Conservation (phyloP, 331 rosid genomes). For the Saraca asoca region DNA sequence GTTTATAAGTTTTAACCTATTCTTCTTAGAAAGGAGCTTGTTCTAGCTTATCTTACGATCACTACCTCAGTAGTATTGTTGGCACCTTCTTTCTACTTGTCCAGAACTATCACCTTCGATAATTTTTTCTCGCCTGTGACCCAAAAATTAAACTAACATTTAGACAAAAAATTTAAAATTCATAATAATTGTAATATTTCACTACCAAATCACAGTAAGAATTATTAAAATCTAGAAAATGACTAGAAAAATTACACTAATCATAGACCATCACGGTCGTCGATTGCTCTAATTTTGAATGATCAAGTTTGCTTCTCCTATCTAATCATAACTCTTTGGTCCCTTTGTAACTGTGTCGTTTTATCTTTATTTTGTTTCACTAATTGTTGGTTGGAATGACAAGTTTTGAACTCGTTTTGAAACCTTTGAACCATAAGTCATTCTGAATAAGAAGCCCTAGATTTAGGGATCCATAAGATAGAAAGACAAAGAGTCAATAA, state of each 20-base stretch:
- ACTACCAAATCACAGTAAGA: neutral
- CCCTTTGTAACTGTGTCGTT: too few species aligned
- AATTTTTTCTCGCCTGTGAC: constrained; percentile 87
- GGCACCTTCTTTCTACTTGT: constrained; percentile 98
- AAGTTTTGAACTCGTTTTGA: too few species aligned
- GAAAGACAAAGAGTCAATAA: too few species aligned
- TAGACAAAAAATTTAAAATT: too few species aligned
- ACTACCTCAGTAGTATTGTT: constrained; percentile 89
- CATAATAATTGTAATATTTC: neutral
- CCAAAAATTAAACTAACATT: neutral
- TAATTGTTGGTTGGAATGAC: too few species aligned
- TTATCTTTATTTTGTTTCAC: too few species aligned
- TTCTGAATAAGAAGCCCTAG: too few species aligned
- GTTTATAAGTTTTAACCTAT: constrained; percentile 46
- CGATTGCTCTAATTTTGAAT: constrained; percentile 12
- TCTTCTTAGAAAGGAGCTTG: constrained; percentile 92
- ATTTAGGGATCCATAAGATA: too few species aligned
- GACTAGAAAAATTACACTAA: constrained; percentile 65
- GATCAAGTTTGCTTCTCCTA: constrained; percentile 2
- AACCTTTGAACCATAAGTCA: too few species aligned
- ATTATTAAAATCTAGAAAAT: neutral
- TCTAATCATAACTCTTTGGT: constrained; percentile 39
- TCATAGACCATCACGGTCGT: constrained; percentile 77
- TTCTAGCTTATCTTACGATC: constrained; percentile 94
- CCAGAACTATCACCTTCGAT: constrained; percentile 89